phyloP scores from a whole-genome alignment of 2,329 filamentous ascomycete genomes.

The Nigrograna mackinnonii region DNA sequence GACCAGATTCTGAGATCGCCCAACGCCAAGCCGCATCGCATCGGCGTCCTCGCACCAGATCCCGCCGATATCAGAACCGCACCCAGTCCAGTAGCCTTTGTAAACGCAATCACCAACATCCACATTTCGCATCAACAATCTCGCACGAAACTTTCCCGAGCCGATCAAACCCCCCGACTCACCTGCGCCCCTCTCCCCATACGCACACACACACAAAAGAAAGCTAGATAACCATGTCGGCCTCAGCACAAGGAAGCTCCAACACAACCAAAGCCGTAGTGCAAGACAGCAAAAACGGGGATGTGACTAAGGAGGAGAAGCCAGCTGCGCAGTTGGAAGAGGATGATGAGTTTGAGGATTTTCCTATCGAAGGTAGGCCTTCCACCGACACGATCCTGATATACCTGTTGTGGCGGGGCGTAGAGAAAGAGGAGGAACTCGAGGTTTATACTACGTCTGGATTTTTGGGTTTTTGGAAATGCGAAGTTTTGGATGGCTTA shows the following conservation, averaged over 20 bases:
- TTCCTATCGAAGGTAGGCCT: constrained; percentile 83
- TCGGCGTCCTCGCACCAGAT: no score
- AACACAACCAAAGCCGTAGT: constrained; percentile 45
- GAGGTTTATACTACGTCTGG: no score
- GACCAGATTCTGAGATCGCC: no score
- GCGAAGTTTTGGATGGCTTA: no score
- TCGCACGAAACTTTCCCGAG: no score
- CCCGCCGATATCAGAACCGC: no score
- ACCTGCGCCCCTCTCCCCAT: background rate
- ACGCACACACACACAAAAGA: background rate
- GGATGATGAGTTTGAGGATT: constrained; percentile 99
- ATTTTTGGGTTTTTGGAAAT: no score
- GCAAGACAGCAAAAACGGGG: constrained; percentile 40
- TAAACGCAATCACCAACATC: no score
- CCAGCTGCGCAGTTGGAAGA: constrained; percentile 77
- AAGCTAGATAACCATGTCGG: constrained; percentile 51
- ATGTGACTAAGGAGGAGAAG: constrained; percentile 61
- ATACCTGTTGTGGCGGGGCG: background rate
- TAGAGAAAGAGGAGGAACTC: background rate
- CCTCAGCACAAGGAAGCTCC: constrained; percentile 40
- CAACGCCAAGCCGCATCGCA: no score
- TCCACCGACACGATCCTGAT: no score
- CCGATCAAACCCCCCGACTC: constrained; percentile 2
- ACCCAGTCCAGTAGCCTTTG: no score
- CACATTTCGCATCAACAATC: no score